These are phyloP conservation scores for Russula sp. DNA, from an alignment of 768 basidiomycete genomes.

Conservation along the genomic window DNA sequence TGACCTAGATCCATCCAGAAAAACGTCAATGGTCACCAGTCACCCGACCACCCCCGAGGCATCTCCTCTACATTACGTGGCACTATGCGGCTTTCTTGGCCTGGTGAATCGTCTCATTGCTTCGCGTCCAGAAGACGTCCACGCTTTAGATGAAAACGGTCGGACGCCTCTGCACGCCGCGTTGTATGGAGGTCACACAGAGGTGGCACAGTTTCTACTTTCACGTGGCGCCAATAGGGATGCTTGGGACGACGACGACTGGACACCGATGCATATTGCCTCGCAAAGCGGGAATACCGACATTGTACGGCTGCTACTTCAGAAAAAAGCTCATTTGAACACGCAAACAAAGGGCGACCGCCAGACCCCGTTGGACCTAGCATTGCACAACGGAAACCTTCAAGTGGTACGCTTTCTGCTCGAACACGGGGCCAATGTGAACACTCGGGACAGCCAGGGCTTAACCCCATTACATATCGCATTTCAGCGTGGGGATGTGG, in stretches of 20 bases:
- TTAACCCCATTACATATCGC: constrained; percentile 6
- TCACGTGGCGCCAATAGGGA: background rate
- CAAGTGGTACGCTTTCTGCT: constrained; percentile 1
- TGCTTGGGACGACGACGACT: constrained; percentile 2
- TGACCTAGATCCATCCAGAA: background rate
- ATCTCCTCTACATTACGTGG: constrained; percentile 8
- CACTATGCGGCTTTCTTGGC: background rate
- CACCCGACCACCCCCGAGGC: background rate
- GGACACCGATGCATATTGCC: constrained; percentile 4
- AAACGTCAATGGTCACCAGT: background rate
- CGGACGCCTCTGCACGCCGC: constrained; percentile 4
- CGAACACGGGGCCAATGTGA: constrained; percentile 3
- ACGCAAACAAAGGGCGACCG: background rate
- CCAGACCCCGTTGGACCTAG: constrained; percentile 3
- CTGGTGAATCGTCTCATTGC: background rate
- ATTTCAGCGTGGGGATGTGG: background rate
- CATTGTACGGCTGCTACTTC: constrained; percentile 4
- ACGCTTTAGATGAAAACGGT: background rate
- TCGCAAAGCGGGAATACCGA: constrained; percentile 7
- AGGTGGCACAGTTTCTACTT: constrained; percentile 6
- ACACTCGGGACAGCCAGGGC: background rate
- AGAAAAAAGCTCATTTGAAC: background rate
- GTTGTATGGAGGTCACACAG: constrained; percentile 3
- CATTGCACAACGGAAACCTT: constrained; percentile 2
- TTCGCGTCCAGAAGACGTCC: background rate